These are phyloP conservation scores for Pichia sp. DNA, from an alignment of 1,139 yeast species.

Conservation along the genomic window DNA sequence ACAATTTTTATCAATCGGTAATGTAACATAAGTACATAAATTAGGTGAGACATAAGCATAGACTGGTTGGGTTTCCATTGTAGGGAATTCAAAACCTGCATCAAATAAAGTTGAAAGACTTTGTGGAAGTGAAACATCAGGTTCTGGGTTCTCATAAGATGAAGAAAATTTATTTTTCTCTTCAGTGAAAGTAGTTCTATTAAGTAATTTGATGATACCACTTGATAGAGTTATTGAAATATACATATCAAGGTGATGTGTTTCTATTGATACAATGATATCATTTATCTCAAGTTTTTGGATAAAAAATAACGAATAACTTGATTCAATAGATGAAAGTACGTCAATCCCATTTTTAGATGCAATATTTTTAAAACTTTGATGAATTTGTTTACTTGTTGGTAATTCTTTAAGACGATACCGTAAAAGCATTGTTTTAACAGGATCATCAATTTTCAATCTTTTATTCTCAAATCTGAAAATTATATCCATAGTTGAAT, in stretches of 20 bases:
- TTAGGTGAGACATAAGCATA: conserved; percentile 52
- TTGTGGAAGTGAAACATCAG: conserved; percentile 23
- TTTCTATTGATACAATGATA: conserved; percentile 20
- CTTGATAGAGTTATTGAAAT: conserved; percentile 31
- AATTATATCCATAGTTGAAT: conserved; percentile 10
- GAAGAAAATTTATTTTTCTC: conserved; percentile 18
- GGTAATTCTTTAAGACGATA: conserved; percentile 30
- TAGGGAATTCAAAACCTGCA: conserved; percentile 49
- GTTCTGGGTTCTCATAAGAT: conserved; percentile 1
- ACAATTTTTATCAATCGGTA: conserved; percentile 20
- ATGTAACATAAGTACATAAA: conserved; percentile 40
- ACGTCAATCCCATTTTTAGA: conserved; percentile 17
- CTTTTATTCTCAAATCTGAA: conserved; percentile 8
- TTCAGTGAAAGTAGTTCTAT: conserved; percentile 31
- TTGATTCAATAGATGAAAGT: not conserved
- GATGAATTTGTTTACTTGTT: conserved; percentile 16
- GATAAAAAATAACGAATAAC: conserved; percentile 15
- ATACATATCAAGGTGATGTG: conserved; percentile 26
- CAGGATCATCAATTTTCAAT: conserved; percentile 3
- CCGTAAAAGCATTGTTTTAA: conserved; percentile 31
- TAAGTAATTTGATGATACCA: conserved; percentile 40
- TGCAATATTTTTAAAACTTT: conserved; percentile 23
- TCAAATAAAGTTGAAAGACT: conserved; percentile 44
- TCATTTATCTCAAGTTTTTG: conserved; percentile 24
- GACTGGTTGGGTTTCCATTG: conserved; percentile 30